phyloP scores from a whole-genome alignment of 2,329 filamentous ascomycete genomes.

The Alternaria arbusti region DNA sequence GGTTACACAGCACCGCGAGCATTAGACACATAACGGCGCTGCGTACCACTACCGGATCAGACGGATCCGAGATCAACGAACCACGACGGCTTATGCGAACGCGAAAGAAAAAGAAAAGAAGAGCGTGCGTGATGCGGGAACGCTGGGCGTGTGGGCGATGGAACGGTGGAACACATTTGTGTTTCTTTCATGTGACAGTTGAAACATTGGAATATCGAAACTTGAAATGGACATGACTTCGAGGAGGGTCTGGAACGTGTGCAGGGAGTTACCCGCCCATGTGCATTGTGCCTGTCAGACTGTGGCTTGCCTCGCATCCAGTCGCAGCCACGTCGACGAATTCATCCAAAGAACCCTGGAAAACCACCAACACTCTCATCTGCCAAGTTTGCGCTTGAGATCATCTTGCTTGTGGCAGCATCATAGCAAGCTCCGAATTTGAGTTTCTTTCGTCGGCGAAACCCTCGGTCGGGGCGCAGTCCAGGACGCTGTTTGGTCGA shows the following conservation, averaged over 20 bases:
- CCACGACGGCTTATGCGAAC: background rate
- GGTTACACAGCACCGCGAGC: background rate
- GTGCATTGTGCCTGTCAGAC: slow-evolving; percentile 1
- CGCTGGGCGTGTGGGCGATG: background rate
- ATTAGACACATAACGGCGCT: slow-evolving; percentile 2
- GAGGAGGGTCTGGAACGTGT: background rate
- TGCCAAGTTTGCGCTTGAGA: background rate
- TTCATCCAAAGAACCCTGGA: background rate
- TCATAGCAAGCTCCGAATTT: background rate
- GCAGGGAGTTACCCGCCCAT: background rate
- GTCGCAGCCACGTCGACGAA: background rate
- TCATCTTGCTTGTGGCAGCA: background rate
- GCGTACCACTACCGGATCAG: background rate
- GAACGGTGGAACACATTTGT: background rate
- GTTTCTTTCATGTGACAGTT: background rate
- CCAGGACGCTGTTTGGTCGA: background rate
- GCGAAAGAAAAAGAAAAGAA: background rate
- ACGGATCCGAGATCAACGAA: background rate
- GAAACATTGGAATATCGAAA: background rate
- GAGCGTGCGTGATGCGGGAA: background rate
- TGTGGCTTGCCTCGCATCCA: background rate
- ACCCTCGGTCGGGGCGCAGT: background rate
- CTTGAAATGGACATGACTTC: background rate
- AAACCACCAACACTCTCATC: background rate
- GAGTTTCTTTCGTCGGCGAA: background rate